Evolutionary conservation across 352 stramenopile genomes (phyloP).

Genomic region (Hyaloperonospora arabidopsidis): DNA sequence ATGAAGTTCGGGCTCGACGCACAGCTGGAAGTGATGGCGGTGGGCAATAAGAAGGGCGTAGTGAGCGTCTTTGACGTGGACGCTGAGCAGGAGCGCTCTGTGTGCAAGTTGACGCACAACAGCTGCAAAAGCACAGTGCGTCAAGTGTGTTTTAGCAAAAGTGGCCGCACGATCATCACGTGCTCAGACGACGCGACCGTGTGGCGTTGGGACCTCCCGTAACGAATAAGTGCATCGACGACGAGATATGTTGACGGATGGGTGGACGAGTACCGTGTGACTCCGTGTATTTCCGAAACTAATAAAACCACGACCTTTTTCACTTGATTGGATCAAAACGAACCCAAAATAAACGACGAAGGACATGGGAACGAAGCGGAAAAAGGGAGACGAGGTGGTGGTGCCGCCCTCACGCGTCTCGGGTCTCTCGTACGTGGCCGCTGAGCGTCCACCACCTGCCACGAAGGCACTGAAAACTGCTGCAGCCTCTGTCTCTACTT

Average conservation of each 20-base stretch:
- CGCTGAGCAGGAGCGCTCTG: constrained; percentile 52
- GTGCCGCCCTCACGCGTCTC: constrained; percentile 9
- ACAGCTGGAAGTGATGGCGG: constrained; percentile 65
- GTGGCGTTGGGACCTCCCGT: constrained; percentile 65
- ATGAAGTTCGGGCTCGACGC: constrained; percentile 79
- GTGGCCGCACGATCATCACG: constrained; percentile 55
- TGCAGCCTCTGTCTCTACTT: constrained; percentile 7
- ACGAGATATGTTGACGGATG: too few species aligned
- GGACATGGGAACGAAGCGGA: constrained; percentile 32
- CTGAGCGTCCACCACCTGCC: constrained; percentile 12
- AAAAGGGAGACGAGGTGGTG: constrained; percentile 20
- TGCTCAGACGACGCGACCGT: constrained; percentile 71
- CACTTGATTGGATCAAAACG: constrained; percentile 19
- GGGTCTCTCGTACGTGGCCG: constrained; percentile 15
- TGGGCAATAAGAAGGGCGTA: constrained; percentile 76
- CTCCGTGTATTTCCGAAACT: constrained; percentile 15
- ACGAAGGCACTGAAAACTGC: constrained; percentile 17
- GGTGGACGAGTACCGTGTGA: constrained; percentile 7
- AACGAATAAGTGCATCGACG: constrained; percentile 1
- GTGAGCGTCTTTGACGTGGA: constrained; percentile 78
- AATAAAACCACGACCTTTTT: constrained; percentile 9
- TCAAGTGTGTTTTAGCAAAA: constrained; percentile 73
- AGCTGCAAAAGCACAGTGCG: constrained; percentile 74
- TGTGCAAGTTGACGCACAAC: constrained; percentile 66
- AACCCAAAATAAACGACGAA: background rate